phyloP scores from a whole-genome alignment of 2,329 filamentous ascomycete species.

The Nemania sp. region DNA sequence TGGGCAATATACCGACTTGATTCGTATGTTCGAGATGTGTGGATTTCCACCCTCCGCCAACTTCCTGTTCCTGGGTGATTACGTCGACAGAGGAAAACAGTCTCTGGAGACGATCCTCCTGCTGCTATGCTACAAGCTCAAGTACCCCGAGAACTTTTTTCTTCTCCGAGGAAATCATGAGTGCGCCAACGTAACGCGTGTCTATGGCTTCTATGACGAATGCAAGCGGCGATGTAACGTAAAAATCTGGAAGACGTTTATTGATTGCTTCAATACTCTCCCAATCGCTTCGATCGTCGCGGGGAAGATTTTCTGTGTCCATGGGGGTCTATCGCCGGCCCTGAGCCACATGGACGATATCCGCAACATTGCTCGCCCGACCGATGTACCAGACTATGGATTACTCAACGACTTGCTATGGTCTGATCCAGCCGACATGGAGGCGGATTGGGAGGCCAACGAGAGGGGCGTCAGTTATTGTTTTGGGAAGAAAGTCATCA shows the following conservation, averaged over 20 bases:
- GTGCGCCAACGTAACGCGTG: constrained; percentile 97
- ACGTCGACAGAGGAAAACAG: constrained; percentile 98
- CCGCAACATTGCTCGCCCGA: constrained; percentile 90
- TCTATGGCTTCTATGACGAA: constrained; percentile 99
- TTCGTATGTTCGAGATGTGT: constrained; percentile 98
- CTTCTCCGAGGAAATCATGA: constrained; percentile 98
- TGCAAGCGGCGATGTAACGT: constrained; percentile 99
- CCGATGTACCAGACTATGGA: constrained; percentile 96
- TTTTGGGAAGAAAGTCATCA: constrained; percentile 97
- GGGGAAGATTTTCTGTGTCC: constrained; percentile 98
- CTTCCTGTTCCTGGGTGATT: constrained; percentile 96
- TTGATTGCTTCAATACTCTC: constrained; percentile 98
- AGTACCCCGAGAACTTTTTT: constrained; percentile 99
- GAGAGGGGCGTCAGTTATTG: constrained; percentile 97
- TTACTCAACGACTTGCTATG: constrained; percentile 92
- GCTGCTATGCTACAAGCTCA: constrained; percentile 98
- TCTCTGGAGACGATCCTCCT: constrained; percentile 98
- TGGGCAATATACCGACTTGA: constrained; percentile 93
- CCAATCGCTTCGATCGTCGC: constrained; percentile 98
- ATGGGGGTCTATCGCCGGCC: constrained; percentile 90
- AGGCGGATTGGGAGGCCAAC: constrained; percentile 96
- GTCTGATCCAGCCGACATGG: constrained; percentile 98
- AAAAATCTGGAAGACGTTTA: constrained; percentile 99
- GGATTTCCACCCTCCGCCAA: constrained; percentile 91
- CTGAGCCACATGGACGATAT: constrained; percentile 98